These are phyloP conservation scores for Dittrichia graveolens DNA, from an alignment of 129 eudicot species.

Conservation along the genomic window DNA sequence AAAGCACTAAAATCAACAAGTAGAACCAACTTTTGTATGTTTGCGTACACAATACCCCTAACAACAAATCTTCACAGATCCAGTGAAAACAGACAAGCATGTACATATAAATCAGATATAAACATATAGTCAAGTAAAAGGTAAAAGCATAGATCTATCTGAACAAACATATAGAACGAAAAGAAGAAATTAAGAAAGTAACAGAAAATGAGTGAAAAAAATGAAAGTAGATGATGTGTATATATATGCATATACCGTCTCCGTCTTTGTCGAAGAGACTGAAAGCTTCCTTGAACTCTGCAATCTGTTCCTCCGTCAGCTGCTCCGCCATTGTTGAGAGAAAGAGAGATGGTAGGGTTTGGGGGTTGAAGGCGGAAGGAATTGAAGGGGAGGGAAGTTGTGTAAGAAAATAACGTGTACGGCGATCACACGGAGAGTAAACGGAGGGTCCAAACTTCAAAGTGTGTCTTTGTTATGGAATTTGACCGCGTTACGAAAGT, in stretches of 20 bases:
- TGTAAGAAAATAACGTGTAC: not conserved
- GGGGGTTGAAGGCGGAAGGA: not conserved
- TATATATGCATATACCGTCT: conserved; percentile 26
- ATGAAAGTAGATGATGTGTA: not conserved
- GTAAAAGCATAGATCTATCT: not conserved
- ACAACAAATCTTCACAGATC: conserved; percentile 22
- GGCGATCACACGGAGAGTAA: too few relatives aligned
- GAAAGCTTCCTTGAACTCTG: conserved; percentile 48
- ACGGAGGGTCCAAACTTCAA: too few relatives aligned
- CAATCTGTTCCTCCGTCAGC: conserved; percentile 41
- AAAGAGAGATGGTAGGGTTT: conserved; percentile 5
- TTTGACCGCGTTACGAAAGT: too few relatives aligned
- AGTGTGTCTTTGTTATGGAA: too few relatives aligned
- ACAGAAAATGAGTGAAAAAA: not conserved
- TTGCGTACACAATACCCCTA: conserved; percentile 5
- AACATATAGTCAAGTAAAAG: not conserved
- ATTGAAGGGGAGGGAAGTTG: not conserved
- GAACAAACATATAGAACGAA: not conserved
- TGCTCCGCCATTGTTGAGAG: conserved; percentile 39
- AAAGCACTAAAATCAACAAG: not conserved
- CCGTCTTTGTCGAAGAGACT: conserved; percentile 46
- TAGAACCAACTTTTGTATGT: not conserved
- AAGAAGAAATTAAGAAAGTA: too few relatives aligned
- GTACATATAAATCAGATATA: not conserved
- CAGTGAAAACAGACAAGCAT: not conserved